A percentile compares a stretch with the other conserved stretches of the same genome.
These are phyloP conservation scores for Phytopythium sindhum DNA, from an alignment of 352 stramenopile genomes.

Conservation along the genomic window DNA sequence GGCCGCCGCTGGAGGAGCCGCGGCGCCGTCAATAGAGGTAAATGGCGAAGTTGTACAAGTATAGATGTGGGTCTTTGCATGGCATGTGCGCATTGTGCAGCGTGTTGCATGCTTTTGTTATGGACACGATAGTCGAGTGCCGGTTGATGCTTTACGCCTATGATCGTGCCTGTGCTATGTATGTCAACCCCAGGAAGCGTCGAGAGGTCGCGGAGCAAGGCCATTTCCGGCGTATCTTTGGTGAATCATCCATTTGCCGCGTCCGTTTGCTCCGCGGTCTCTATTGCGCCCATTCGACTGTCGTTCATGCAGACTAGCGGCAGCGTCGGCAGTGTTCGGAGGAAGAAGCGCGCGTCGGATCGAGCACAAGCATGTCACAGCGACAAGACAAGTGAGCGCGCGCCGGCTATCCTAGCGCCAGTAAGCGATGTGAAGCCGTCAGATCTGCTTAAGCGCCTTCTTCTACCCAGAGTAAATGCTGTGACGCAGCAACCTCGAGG, in stretches of 20 bases:
- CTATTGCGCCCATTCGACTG: not conserved
- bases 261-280: not conserved
- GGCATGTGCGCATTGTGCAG: too few species aligned
- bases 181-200: not conserved
- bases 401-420: not conserved
- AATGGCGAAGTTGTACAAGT: not conserved
- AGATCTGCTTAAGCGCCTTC: not conserved
- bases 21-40: not conserved
- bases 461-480: not conserved
- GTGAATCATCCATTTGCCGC: not conserved
- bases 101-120: not conserved
- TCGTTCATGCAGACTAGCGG: not conserved
- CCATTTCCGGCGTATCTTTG: not conserved
- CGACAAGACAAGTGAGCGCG: not conserved
- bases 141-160: not conserved
- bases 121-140: not conserved
- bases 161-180: not conserved
- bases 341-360: not conserved
- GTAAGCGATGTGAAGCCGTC: not conserved
- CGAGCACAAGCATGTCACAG: not conserved
- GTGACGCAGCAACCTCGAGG: not conserved
- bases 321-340: not conserved
- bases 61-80: not conserved
- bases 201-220: not conserved
- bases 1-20: not conserved